These are phyloP conservation scores for Solanum chaucha DNA, from an alignment of 257 asterid genomes.

Conservation along the genomic window DNA sequence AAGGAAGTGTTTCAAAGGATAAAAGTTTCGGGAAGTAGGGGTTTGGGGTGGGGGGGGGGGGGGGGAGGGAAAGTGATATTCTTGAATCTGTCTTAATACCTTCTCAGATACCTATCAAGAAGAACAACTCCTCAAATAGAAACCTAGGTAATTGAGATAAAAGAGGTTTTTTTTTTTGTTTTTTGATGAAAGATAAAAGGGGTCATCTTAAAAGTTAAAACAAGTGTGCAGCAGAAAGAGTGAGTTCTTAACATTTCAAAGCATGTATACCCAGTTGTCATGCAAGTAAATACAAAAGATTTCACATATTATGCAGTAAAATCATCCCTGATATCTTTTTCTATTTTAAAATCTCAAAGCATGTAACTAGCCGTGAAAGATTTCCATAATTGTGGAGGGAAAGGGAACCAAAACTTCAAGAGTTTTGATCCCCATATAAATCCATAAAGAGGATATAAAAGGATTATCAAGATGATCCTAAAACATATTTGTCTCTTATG, in stretches of 20 bases:
- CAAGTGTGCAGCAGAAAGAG: neutral
- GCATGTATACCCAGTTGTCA: neutral
- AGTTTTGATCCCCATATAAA: neutral
- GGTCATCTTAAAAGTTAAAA: neutral
- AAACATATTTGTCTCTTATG: neutral
- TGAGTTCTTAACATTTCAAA: neutral
- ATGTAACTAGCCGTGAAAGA: neutral
- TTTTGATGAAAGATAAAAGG: neutral
- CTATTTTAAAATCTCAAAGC: neutral
- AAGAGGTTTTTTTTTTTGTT: neutral
- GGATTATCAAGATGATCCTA: neutral
- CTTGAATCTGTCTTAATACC: neutral
- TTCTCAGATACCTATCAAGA: neutral
- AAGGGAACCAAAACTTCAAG: neutral
- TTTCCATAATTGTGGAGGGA: neutral
- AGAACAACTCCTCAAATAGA: neutral
- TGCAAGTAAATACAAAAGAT: neutral
- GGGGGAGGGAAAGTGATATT: neutral
- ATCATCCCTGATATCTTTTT: neutral
- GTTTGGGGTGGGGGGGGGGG: neutral
- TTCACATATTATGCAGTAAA: neutral
- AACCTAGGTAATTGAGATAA: neutral
- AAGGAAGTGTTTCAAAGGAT: neutral
- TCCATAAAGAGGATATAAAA: neutral
- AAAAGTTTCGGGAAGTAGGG: neutral